Evolutionary conservation across 169 alveolate species (phyloP), one percentile per base, ranked within the genome.

Genomic region (Plasmodium malariae): DNA sequence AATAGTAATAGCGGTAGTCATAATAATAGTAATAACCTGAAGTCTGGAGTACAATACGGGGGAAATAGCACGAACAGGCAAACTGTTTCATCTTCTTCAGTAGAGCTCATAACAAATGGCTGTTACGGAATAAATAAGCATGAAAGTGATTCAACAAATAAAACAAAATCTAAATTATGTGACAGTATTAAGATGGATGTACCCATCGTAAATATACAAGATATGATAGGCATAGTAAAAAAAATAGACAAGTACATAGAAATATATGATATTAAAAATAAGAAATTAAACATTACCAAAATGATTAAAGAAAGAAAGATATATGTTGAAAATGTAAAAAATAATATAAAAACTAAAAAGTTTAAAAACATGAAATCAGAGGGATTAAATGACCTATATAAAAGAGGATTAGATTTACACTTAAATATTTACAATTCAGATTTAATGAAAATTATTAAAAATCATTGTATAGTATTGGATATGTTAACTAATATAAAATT

Each of bases 301-400:
- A 68, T 26, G 30, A 57, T 86, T 1, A 86, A 43, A 36, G 92
- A 86, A 51, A 86, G 92, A 71, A 86, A 63, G 21, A 24, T 17
- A 28, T 86, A 70, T 63, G 28, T 86, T 72, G 86, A 69, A 48
- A 51, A 36, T 86, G 4, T 86, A 37, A 86, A 59, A 86, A 57
- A 28, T 59, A 54, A 19, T 63, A 17, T 86, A 6, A 59, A 86
- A 43, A 14, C 9, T 6, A 86, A 70, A 49, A 57, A 72, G 30
- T 70, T 68, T 14, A 86, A 86, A 59, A 86, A 86, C n/a, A 11
- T 43, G 5, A 28, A 28, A 1, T 2, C 55, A 26, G 74, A 86
- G 43, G 92, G 70, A 86, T 72, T 68, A 34, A 86, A 70, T 26
- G 21, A 86, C 9, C 19, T 86, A 17, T 55, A 86, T 57, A 28